Evolutionary conservation across 768 basidiomycete species (phyloP).

Genomic region (Trametes gibbosa): DNA sequence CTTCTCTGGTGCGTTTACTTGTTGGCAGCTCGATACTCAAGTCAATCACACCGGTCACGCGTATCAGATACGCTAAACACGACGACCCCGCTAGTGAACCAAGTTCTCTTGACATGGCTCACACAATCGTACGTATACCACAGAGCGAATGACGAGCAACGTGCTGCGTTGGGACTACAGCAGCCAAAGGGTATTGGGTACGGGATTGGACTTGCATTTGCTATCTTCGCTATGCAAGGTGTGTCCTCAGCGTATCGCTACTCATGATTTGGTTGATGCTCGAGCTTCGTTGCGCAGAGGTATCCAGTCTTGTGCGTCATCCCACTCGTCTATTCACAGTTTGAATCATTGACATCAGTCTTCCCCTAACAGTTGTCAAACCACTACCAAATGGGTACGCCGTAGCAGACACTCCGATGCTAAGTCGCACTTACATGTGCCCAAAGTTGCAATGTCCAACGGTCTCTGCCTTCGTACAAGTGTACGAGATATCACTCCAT

Average conservation of each 20-base stretch:
- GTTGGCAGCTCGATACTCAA: background rate
- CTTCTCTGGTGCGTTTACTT: constrained; percentile 28
- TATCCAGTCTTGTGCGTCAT: constrained; percentile 28
- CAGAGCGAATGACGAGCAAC: constrained; percentile 37
- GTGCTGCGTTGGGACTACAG: constrained; percentile 32
- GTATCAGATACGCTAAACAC: constrained; percentile 46
- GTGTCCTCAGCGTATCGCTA: background rate
- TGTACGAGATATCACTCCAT: constrained; percentile 29
- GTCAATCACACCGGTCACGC: background rate
- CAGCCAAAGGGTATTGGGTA: constrained; percentile 53
- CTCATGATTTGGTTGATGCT: background rate
- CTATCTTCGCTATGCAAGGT: constrained; percentile 62
- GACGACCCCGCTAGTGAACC: constrained; percentile 55
- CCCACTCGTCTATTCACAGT: background rate
- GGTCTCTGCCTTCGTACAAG: constrained; percentile 49
- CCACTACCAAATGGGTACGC: constrained; percentile 42
- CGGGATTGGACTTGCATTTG: constrained; percentile 59
- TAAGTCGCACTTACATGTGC: background rate
- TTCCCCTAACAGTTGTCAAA: constrained; percentile 30
- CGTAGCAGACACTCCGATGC: too few relatives aligned
- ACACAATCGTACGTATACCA: constrained; percentile 45
- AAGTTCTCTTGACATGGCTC: constrained; percentile 59
- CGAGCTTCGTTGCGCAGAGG: constrained; percentile 27
- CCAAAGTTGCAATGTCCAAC: constrained; percentile 42
- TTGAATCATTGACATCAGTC: background rate